Conservation (phyloP, 208 protist genomes). For the Leishmania tropica region DNA sequence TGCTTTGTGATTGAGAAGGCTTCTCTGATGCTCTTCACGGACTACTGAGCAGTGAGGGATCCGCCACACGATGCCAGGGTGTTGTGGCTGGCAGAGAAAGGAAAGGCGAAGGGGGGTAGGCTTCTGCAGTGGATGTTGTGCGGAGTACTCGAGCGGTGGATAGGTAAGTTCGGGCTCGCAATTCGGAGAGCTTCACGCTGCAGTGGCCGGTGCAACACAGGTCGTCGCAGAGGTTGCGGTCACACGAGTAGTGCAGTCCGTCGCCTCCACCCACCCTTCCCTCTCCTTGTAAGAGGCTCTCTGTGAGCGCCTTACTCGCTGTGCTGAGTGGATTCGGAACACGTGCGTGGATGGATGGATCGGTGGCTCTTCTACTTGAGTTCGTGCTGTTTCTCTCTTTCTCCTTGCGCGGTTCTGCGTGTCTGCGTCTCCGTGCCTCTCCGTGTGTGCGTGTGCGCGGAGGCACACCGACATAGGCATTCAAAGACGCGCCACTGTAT, state of each 20-base stretch:
- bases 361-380: background rate
- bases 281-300: background rate
- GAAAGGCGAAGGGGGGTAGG: background rate
- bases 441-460: background rate
- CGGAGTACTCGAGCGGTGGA: background rate
- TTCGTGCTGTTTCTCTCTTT: background rate
- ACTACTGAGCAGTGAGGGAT: conserved; percentile 28
- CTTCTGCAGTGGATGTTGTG: background rate
- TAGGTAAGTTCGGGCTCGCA: background rate
- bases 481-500: background rate
- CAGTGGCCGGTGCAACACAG: background rate
- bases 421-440: background rate
- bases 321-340: background rate
- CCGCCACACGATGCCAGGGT: background rate
- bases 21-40: conserved; percentile 77
- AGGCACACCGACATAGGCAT: background rate
- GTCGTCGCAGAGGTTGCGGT: background rate
- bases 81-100: background rate
- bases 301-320: background rate
- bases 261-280: background rate
- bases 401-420: background rate
- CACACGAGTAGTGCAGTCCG: background rate
- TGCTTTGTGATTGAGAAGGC: conserved; percentile 80
- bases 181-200: background rate
- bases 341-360: background rate